phyloP scores from a whole-genome alignment of 768 basidiomycete genomes.

The Mycena indigotica region DNA sequence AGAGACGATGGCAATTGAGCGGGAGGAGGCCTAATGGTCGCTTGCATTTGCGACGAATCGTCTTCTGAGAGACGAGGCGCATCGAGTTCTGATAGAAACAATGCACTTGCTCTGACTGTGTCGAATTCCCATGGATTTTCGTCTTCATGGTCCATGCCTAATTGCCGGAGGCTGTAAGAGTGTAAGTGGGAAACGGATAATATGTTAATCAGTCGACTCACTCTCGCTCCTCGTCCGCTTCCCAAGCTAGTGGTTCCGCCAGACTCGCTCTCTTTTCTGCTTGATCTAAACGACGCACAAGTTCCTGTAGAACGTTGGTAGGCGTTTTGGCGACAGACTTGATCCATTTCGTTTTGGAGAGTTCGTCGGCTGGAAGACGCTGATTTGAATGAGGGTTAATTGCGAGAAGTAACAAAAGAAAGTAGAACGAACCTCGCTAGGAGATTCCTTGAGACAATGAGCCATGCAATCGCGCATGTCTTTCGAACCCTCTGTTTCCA shows the following conservation, averaged over 20 bases:
- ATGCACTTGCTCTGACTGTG: conserved; percentile 51
- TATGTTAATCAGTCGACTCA: conserved; percentile 27
- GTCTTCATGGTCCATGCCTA: conserved; percentile 32
- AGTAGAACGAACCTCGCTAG: conserved; percentile 59
- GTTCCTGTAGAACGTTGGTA: conserved; percentile 73
- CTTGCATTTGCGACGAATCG: conserved; percentile 11
- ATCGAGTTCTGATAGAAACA: conserved; percentile 6
- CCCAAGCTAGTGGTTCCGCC: conserved; percentile 71
- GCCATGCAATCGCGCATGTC: conserved; percentile 89
- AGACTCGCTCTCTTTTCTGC: conserved; percentile 80
- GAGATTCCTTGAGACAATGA: conserved; percentile 78
- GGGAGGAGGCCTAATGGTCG: conserved; percentile 32
- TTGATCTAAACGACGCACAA: conserved; percentile 75
- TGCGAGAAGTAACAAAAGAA: too few relatives aligned
- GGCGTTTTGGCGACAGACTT: conserved; percentile 69
- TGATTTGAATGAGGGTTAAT: conserved; percentile 32
- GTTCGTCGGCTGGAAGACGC: conserved; percentile 89
- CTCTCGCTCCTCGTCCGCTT: conserved; percentile 65
- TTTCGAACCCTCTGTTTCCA: conserved; percentile 76
- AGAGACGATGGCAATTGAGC: conserved; percentile 68
- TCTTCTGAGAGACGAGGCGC: background rate
- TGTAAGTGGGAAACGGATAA: background rate
- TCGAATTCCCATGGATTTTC: conserved; percentile 75
- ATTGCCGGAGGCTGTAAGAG: conserved; percentile 22
- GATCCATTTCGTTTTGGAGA: conserved; percentile 89